phyloP scores from a whole-genome alignment of 331 rosid species.

The Telfairia occidentalis region DNA sequence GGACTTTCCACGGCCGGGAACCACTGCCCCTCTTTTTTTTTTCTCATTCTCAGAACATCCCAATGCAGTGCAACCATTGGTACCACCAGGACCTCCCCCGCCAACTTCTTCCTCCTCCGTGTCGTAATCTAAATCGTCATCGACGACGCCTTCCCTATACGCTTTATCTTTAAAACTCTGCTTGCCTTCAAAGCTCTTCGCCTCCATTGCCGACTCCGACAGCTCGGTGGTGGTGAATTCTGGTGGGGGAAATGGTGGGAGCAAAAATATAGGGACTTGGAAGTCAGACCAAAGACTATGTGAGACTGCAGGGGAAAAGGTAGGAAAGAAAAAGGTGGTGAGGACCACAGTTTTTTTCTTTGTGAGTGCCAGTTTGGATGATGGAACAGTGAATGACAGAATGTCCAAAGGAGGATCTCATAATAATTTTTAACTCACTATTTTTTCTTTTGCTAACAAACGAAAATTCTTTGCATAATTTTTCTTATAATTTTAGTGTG shows the following conservation, averaged over 20 bases:
- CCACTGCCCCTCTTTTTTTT: constrained; percentile 25
- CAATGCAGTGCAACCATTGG: neutral
- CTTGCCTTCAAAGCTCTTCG: constrained; percentile 37
- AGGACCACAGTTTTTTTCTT: constrained; percentile 8
- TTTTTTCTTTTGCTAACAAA: neutral
- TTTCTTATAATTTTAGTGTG: neutral
- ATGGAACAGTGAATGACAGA: constrained; percentile 2
- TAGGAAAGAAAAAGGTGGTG: neutral
- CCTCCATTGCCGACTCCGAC: constrained; percentile 33
- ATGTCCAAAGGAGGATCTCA: neutral
- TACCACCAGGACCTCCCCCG: constrained; percentile 1
- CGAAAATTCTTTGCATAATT: neutral
- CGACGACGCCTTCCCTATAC: constrained; percentile 20
- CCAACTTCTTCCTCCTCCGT: constrained; percentile 48
- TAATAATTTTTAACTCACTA: neutral
- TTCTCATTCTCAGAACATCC: constrained; percentile 26
- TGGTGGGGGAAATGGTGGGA: neutral
- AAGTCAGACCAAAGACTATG: neutral
- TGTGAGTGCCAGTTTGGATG: constrained; percentile 10
- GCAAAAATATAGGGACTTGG: constrained; percentile 5
- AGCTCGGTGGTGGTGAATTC: neutral
- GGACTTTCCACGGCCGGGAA: constrained; percentile 33
- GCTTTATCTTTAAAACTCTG: constrained; percentile 28
- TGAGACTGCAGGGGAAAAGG: neutral
- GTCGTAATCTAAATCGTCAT: constrained; percentile 45